Evolutionary conservation across 305 asterid genomes (phyloP), one percentile per base, ranked within the genome.

Genomic region (Ajuga reptans): DNA sequence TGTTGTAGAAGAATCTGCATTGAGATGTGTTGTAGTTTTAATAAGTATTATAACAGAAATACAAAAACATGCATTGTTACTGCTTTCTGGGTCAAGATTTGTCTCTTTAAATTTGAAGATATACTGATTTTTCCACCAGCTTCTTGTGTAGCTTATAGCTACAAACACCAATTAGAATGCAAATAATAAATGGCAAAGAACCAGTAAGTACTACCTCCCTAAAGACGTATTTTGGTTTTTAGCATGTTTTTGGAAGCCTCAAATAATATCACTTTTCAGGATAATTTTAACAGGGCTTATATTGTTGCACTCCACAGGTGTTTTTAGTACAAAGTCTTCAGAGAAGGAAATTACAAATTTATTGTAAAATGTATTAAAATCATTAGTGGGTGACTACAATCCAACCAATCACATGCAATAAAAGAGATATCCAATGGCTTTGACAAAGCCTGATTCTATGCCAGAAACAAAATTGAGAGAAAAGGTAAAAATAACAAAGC

Each of bases 1-100:
- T 84, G 84, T 86, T 91, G 87, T 91, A 89, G 74, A 87, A 93
- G 72, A 68, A 93, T 73, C 99, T 93, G 83, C 81, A 81, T 71
- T 57, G 63, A 39, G 58, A 59, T 17, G 42, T 42, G 42, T 18
- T 8, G 12, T 54, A 31, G 42, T 47, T 49, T 42, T 27, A 51
- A 56, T 42, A 51, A 53, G 55, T 27, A 57, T 43, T 12, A 33
- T 27, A 21, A 34, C 56, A 64, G 17, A 64, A 57, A 47, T 11
- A 57, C 52, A 66, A 37, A 15, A 49, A 43, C 46, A 33, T 51
- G 50, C 17, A 8, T 31, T 33, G 45, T 9, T 34, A 43, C 21
- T 41, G 17, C 0, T 42, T 51, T 50, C 12, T 24, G 18, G 41
- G 50, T 43, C 41, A 37, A 47, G 14, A 59, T 24, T 59, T 54